Evolutionary conservation across 768 basidiomycete species (phyloP).

Genomic region (Lactarius evosmus): DNA sequence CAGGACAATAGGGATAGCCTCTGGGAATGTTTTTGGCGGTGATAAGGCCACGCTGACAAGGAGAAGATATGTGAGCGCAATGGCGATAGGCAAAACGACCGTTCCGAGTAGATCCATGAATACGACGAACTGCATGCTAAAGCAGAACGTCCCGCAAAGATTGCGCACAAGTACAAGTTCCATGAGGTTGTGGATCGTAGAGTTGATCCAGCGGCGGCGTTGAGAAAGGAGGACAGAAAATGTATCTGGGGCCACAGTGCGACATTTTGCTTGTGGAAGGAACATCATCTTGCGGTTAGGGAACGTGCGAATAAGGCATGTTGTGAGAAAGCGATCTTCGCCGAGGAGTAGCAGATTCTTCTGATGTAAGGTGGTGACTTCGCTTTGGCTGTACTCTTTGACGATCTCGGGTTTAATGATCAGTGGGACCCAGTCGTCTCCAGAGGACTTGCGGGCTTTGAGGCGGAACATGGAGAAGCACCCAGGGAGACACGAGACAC

Average conservation of each 20-base stretch:
- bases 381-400: slow-evolving; percentile 92
- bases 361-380: slow-evolving; percentile 93
- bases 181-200: slow-evolving; percentile 99
- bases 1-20: slow-evolving; percentile 91
- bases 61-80: slow-evolving; percentile 83
- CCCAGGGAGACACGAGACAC: slow-evolving; percentile 98
- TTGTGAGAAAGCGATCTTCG: slow-evolving; percentile 98
- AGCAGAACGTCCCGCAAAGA: slow-evolving; percentile 98
- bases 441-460: slow-evolving; percentile 83
- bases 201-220: slow-evolving; percentile 98
- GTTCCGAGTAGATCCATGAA: slow-evolving; percentile 95
- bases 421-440: slow-evolving; percentile 97
- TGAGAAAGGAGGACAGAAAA: slow-evolving; percentile 93
- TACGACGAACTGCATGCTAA: slow-evolving; percentile 99
- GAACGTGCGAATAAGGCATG: slow-evolving; percentile 93
- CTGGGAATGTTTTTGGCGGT: slow-evolving; percentile 82
- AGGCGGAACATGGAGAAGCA: slow-evolving; percentile 99
- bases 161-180: slow-evolving; percentile 96
- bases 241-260: slow-evolving; percentile 95
- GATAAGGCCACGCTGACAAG: slow-evolving; percentile 74
- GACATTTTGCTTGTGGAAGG: slow-evolving; percentile 90
- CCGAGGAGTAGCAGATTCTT: slow-evolving; percentile 95
- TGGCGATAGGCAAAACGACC: slow-evolving; percentile 91
- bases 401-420: slow-evolving; percentile 97
- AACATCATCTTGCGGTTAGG: slow-evolving; percentile 99